Conservation (phyloP, 2,329 filamentous ascomycete species). For the Colletotrichum graminicola region DNA sequence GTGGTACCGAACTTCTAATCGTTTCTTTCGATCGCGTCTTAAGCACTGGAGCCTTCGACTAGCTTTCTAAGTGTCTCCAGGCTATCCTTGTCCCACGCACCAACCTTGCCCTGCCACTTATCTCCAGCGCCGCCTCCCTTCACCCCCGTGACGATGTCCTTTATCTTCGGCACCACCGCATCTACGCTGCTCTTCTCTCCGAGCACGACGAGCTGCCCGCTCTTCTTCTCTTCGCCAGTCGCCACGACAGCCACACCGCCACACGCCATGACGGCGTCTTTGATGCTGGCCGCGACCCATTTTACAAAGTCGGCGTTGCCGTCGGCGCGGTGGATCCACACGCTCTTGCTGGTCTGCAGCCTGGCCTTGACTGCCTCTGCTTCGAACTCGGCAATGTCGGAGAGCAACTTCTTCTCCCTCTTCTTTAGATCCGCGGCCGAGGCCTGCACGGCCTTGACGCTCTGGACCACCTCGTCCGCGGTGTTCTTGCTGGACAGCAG, state of each 20-base stretch:
- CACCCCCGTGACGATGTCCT: slow-evolving; percentile 43
- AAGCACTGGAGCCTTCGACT: slow-evolving; percentile 1
- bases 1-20: too few species aligned
- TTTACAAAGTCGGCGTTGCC: slow-evolving; percentile 50
- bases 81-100: slow-evolving; percentile 46
- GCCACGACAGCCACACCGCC: slow-evolving; percentile 45
- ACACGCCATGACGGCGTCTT: slow-evolving; percentile 41
- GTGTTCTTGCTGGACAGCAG: slow-evolving; percentile 46
- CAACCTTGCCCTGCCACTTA: slow-evolving; percentile 51
- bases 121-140: slow-evolving; percentile 49
- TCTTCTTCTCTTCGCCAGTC: slow-evolving; percentile 45
- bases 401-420: slow-evolving; percentile 47
- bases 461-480: slow-evolving; percentile 44
- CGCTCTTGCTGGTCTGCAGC: slow-evolving; percentile 43
- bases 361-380: slow-evolving; percentile 43
- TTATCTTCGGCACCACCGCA: slow-evolving; percentile 38
- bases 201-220: slow-evolving; percentile 46
- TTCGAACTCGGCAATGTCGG: slow-evolving; percentile 49
- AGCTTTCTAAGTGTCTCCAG: slow-evolving; percentile 44
- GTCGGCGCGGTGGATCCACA: slow-evolving; percentile 45
- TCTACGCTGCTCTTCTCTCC: slow-evolving; percentile 46
- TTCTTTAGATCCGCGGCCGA: slow-evolving; percentile 43
- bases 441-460: slow-evolving; percentile 40
- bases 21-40: too few species aligned
- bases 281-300: slow-evolving; percentile 45